A percentile compares a stretch with the other conserved stretches of the same genome.
These are phyloP conservation scores for Cynara cardunculus DNA, from an alignment of 129 eudicot species.

Conservation along the genomic window DNA sequence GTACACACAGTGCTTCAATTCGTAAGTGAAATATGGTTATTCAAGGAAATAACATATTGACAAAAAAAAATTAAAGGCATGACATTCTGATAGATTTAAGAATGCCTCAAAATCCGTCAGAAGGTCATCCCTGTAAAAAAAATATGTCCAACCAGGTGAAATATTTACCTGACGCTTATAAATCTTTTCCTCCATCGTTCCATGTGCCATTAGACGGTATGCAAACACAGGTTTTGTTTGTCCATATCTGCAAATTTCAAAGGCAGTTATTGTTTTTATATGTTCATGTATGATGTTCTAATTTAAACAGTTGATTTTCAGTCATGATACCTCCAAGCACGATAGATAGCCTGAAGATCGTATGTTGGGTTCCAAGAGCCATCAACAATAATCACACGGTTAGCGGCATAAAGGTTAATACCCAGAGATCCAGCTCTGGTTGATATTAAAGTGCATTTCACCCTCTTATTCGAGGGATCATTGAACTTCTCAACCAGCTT, in stretches of 20 bases:
- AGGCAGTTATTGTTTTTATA: neutral
- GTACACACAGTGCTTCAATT: neutral
- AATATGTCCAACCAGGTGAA: neutral
- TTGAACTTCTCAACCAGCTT: slow-evolving; percentile 81
- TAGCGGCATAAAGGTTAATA: slow-evolving; percentile 96
- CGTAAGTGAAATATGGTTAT: neutral
- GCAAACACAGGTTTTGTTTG: slow-evolving; percentile 97
- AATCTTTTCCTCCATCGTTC: slow-evolving; percentile 95
- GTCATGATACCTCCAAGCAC: slow-evolving; percentile 84
- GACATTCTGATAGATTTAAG: neutral
- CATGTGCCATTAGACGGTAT: slow-evolving; percentile 89
- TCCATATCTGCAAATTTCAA: slow-evolving; percentile 64
- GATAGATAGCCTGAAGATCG: slow-evolving; percentile 96
- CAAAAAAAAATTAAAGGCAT: neutral
- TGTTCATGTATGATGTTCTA: neutral
- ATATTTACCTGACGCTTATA: slow-evolving; percentile 94
- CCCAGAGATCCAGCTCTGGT: slow-evolving; percentile 96
- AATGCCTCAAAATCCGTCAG: neutral
- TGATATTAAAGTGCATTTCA: slow-evolving; percentile 84
- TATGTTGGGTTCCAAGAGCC: slow-evolving; percentile 99
- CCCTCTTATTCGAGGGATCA: slow-evolving; percentile 73
- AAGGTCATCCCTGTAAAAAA: neutral
- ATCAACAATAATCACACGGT: slow-evolving; percentile 92
- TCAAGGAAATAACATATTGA: neutral
- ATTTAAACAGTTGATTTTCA: neutral